Evolutionary conservation across 2,329 filamentous ascomycete genomes (phyloP).

Genomic region (Didymella lethalis): DNA sequence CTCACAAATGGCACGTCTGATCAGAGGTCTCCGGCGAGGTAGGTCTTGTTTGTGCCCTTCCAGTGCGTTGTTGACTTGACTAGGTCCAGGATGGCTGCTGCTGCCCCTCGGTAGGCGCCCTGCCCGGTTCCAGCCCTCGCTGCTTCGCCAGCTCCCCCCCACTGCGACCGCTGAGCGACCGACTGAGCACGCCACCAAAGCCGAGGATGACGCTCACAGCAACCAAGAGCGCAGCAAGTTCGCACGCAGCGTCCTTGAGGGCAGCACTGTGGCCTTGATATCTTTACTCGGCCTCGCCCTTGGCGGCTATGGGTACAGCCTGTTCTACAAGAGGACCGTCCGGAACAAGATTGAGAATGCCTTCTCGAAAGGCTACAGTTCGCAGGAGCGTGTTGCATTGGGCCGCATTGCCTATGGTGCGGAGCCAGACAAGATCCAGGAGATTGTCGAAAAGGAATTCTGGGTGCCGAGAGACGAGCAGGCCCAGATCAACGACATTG

Average conservation of each 20-base stretch:
- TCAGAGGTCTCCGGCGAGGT: slow-evolving; percentile 33
- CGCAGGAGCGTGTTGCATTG: slow-evolving; percentile 44
- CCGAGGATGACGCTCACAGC: not conserved
- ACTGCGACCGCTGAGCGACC: not conserved
- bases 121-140: slow-evolving; percentile 19
- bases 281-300: slow-evolving; percentile 45
- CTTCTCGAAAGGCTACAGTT: slow-evolving; percentile 45
- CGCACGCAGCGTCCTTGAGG: slow-evolving; percentile 44
- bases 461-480: slow-evolving; percentile 90
- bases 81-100: slow-evolving; percentile 39
- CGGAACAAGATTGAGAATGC: slow-evolving; percentile 46
- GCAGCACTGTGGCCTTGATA: slow-evolving; percentile 46
- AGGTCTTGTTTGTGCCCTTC: not conserved
- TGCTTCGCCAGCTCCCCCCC: slow-evolving; percentile 24
- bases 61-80: not conserved
- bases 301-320: slow-evolving; percentile 46
- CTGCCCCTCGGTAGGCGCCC: slow-evolving; percentile 38
- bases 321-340: slow-evolving; percentile 45
- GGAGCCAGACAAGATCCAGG: slow-evolving; percentile 35
- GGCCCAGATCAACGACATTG: slow-evolving; percentile 77
- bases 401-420: slow-evolving; percentile 43
- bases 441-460: slow-evolving; percentile 61
- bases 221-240: slow-evolving; percentile 42
- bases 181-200: not conserved
- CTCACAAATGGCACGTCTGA: slow-evolving; percentile 40